phyloP scores from a whole-genome alignment of 2,329 filamentous ascomycete genomes.

The Aspergillus nomiae region DNA sequence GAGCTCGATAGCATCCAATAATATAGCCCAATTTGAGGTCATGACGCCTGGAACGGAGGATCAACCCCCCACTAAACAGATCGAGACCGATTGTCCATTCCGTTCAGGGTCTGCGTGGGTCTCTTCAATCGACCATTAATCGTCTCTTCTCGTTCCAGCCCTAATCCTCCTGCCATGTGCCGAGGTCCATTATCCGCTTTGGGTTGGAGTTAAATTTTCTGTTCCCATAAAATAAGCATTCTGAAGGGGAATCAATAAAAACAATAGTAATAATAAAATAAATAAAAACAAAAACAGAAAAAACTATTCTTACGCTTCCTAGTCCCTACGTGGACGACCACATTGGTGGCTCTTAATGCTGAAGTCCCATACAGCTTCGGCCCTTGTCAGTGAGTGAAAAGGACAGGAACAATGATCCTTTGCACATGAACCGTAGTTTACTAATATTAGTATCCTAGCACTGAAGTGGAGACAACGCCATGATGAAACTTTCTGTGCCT shows the following conservation, averaged over 20 bases:
- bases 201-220: neutral
- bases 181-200: neutral
- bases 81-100: neutral
- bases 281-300: too few species aligned
- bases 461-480: neutral
- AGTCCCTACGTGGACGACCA: too few species aligned
- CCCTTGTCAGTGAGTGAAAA: too few species aligned
- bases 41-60: neutral
- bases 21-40: neutral
- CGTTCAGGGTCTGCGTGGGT: neutral
- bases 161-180: neutral
- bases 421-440: too few species aligned
- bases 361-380: too few species aligned
- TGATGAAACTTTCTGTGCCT: neutral
- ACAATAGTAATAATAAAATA: too few species aligned
- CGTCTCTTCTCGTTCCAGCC: neutral
- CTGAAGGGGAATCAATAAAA: neutral
- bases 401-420: too few species aligned
- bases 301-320: too few species aligned
- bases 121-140: neutral
- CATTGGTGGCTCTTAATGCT: too few species aligned
- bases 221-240: neutral
- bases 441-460: neutral
- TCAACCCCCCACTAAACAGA: neutral
- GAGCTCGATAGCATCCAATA: neutral